Evolutionary conservation across 139 green algal genomes (phyloP).

Genomic region (Chlorella sorokiniana): DNA sequence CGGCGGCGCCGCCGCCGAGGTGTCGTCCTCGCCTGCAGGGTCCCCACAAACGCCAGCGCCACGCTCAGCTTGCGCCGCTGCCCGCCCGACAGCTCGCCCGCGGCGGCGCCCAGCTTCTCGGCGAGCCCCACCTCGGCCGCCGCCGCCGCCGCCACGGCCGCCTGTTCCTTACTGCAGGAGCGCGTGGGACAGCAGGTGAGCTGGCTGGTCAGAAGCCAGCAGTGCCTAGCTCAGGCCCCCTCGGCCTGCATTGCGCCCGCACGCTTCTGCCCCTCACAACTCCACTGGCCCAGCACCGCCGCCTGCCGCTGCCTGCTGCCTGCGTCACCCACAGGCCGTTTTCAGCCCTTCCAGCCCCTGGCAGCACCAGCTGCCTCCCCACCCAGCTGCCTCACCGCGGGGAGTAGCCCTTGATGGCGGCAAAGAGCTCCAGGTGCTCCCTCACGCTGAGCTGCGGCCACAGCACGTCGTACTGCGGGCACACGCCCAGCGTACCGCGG

Average conservation of each 20-base stretch:
- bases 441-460: conserved; percentile 81
- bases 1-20: too few species aligned
- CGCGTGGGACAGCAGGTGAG: not conserved
- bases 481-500: conserved; percentile 69
- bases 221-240: too few species aligned
- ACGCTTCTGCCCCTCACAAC: too few species aligned
- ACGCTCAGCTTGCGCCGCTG: conserved; percentile 81
- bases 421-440: conserved; percentile 83
- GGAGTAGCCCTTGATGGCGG: conserved; percentile 68
- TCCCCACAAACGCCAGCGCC: conserved; percentile 74
- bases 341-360: too few species aligned
- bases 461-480: conserved; percentile 88
- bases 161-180: not conserved
- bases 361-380: not conserved
- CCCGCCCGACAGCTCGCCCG: conserved; percentile 75
- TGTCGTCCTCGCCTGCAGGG: conserved; percentile 23
- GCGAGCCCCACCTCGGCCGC: conserved; percentile 51
- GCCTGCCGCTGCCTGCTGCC: too few species aligned
- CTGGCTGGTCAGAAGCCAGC: too few species aligned
- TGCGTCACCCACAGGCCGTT: too few species aligned
- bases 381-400: conserved; percentile 43
- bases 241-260: too few species aligned
- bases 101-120: conserved; percentile 47
- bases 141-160: conserved; percentile 11
- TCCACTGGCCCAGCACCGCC: too few species aligned